Conservation (phyloP, 306 rosid genomes). For the Sicyos baderoa region DNA sequence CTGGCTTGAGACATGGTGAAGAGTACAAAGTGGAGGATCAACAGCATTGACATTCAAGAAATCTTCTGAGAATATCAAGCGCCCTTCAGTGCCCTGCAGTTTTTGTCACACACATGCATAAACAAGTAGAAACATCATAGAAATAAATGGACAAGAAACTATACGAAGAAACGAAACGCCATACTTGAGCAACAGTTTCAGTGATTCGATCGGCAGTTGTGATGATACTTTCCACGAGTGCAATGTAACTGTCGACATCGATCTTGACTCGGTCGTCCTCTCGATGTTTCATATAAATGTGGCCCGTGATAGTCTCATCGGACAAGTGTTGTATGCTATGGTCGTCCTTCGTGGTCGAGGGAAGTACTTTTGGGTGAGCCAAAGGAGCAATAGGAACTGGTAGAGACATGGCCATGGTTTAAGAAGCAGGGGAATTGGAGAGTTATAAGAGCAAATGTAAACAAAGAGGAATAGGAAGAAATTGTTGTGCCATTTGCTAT, state of each 20-base stretch:
- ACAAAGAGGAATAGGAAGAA: background rate
- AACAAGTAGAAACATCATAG: background rate
- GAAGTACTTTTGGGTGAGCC: slow-evolving; percentile 1
- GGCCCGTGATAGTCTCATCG: background rate
- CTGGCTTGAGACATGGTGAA: slow-evolving; percentile 6
- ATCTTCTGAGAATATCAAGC: slow-evolving; percentile 9
- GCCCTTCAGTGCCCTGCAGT: slow-evolving; percentile 9
- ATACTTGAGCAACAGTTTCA: background rate
- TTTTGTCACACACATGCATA: background rate
- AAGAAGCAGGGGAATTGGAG: background rate
- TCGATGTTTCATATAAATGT: slow-evolving; percentile 7
- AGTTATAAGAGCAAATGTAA: background rate
- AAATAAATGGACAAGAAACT: background rate
- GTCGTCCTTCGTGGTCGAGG: background rate
- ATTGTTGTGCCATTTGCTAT: slow-evolving; percentile 1
- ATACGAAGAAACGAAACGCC: background rate
- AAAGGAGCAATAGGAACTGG: background rate
- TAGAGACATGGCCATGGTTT: background rate
- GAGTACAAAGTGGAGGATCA: slow-evolving; percentile 13
- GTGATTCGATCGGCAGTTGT: slow-evolving; percentile 7
- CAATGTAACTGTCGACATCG: background rate
- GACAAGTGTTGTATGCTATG: background rate
- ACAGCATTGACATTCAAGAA: background rate
- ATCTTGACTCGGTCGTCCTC: background rate
- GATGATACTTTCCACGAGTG: slow-evolving; percentile 7